Evolutionary conservation across 2,329 filamentous ascomycete species (phyloP).

Genomic region (Claviceps digitariae): DNA sequence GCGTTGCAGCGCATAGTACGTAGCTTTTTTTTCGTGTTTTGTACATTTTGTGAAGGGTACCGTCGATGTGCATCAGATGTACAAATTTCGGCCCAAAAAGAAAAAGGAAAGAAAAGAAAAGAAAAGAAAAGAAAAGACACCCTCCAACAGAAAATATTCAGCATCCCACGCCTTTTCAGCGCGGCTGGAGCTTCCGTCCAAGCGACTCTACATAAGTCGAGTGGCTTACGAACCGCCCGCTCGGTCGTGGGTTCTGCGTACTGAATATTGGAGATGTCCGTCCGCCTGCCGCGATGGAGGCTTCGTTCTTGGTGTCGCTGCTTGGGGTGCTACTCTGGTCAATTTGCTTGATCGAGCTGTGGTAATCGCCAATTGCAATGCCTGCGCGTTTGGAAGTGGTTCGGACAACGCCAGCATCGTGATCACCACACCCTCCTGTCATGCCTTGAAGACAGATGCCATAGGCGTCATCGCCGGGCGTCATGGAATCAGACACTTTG

Average conservation of each 20-base stretch:
- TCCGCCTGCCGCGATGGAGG: slow-evolving; percentile 19
- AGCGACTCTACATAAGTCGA: slow-evolving; percentile 20
- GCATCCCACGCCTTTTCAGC: slow-evolving; percentile 8
- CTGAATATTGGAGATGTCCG: slow-evolving; percentile 12
- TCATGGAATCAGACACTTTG: slow-evolving; percentile 12
- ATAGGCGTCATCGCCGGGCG: slow-evolving; percentile 14
- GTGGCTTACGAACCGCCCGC: slow-evolving; percentile 14
- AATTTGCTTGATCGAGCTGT: neutral
- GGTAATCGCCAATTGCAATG: slow-evolving; percentile 11
- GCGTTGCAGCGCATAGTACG: too few relatives aligned
- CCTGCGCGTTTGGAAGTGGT: slow-evolving; percentile 2
- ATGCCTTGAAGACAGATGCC: slow-evolving; percentile 23
- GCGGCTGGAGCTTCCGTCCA: slow-evolving; percentile 9
- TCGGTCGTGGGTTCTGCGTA: slow-evolving; percentile 10
- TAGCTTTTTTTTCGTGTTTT: too few relatives aligned
- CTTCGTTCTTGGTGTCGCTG: slow-evolving; percentile 14
- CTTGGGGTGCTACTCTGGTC: slow-evolving; percentile 9
- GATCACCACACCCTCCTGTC: neutral
- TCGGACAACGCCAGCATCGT: neutral
- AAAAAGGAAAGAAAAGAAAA: neutral
- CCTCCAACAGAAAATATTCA: neutral
- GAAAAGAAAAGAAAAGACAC: neutral
- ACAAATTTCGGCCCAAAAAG: neutral
- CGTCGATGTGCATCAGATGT: too few relatives aligned
- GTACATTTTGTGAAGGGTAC: too few relatives aligned